Conservation (phyloP, 352 stramenopile genomes). For the Globisporangium acanthophoron region DNA sequence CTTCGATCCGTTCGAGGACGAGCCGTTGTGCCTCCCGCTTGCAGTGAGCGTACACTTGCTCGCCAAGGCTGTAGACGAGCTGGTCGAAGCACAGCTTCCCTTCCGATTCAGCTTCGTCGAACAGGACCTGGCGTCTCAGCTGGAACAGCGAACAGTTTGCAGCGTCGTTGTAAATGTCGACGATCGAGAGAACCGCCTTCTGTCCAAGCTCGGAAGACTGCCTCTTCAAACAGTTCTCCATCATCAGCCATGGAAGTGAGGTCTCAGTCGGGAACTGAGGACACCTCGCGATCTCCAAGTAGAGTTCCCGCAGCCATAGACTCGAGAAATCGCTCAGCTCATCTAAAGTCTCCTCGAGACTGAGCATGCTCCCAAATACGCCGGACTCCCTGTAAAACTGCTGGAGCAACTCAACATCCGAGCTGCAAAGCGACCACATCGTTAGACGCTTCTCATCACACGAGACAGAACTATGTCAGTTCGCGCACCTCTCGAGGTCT, state of each 20-base stretch:
- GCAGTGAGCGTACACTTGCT: conserved; percentile 54
- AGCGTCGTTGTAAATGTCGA: conserved; percentile 88
- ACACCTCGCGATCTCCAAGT: conserved; percentile 59
- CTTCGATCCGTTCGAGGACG: background rate
- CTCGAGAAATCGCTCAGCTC: conserved; percentile 59
- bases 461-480: background rate
- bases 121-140: conserved; percentile 67
- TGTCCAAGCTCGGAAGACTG: conserved; percentile 4
- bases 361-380: conserved; percentile 48
- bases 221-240: conserved; percentile 47
- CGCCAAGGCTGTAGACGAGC: conserved; percentile 57
- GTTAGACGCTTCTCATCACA: too few species aligned
- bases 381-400: conserved; percentile 41
- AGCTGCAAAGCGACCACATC: conserved; percentile 16
- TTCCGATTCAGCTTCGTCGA: conserved; percentile 81
- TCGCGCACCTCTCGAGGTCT: conserved; percentile 63
- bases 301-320: conserved; percentile 81
- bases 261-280: conserved; percentile 80
- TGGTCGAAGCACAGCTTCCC: conserved; percentile 79
- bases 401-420: conserved; percentile 57
- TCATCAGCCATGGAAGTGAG: conserved; percentile 79
- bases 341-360: conserved; percentile 39
- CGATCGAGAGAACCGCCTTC: conserved; percentile 42
- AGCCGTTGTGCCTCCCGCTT: conserved; percentile 27
- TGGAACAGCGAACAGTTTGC: conserved; percentile 34